Evolutionary conservation across 2,329 filamentous ascomycete genomes (phyloP).

Genomic region (Xylariomycetidae sp.): DNA sequence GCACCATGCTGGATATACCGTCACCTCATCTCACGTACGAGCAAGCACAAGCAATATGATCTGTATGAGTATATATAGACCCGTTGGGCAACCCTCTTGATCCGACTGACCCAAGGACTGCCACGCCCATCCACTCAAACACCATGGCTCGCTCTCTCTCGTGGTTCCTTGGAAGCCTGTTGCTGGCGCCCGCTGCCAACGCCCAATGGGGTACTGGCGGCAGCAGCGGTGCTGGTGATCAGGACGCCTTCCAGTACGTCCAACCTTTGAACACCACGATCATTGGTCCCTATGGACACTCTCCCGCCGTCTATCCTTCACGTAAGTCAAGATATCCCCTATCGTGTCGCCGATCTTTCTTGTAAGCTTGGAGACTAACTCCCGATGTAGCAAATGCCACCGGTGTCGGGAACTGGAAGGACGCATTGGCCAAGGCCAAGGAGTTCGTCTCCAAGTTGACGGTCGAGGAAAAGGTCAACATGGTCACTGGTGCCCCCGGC

Average conservation of each 20-base stretch:
- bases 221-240: not conserved
- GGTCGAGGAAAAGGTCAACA: constrained; percentile 11
- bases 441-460: constrained; percentile 16
- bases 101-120: not conserved
- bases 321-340: constrained; percentile 23
- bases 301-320: constrained; percentile 29
- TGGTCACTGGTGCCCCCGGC: constrained; percentile 12
- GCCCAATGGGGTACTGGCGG: constrained; percentile 14
- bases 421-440: constrained; percentile 30
- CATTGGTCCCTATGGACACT: constrained; percentile 33
- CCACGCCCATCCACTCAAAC: not conserved
- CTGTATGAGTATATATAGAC: too few species aligned
- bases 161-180: constrained; percentile 35
- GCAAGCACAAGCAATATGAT: too few species aligned
- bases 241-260: constrained; percentile 31
- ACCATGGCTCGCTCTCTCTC: constrained; percentile 5
- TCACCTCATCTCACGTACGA: too few species aligned
- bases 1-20: too few species aligned
- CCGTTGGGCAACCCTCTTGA: not conserved
- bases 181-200: constrained; percentile 21
- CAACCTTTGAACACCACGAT: constrained; percentile 36
- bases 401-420: constrained; percentile 29
- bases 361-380: constrained; percentile 11
- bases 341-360: not conserved
- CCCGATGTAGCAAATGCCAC: constrained; percentile 27